Conservation (phyloP, 2,329 filamentous ascomycete genomes). For the Saccharata proteae region DNA sequence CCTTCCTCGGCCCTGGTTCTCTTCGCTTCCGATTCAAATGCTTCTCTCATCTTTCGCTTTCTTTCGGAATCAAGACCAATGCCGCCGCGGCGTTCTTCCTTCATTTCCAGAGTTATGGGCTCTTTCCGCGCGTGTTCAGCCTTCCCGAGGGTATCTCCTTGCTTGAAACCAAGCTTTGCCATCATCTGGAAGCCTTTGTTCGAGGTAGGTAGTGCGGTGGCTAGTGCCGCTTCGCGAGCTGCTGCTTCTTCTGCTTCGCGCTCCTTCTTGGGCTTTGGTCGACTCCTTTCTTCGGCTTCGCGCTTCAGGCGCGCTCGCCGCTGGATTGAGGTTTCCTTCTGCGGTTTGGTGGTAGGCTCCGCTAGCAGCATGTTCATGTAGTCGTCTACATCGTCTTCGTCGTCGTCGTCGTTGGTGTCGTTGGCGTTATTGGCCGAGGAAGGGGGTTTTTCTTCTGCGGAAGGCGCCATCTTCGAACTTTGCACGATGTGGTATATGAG, state of each 20-base stretch:
- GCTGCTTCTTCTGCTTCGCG: conserved; percentile 60
- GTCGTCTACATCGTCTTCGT: conserved; percentile 70
- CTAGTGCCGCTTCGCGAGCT: conserved; percentile 63
- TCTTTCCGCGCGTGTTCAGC: conserved; percentile 45
- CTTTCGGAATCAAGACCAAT: conserved; percentile 70
- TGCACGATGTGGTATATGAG: no score
- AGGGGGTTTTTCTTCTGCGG: no score
- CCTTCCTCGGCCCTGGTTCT: conserved; percentile 22
- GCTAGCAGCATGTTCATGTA: conserved; percentile 95
- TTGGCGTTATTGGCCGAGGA: no score
- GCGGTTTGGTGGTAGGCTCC: conserved; percentile 42
- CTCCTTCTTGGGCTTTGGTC: conserved; percentile 69
- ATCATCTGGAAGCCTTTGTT: conserved; percentile 95
- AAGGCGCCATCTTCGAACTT: no score
- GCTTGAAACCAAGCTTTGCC: conserved; percentile 84
- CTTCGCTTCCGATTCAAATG: conserved; percentile 20
- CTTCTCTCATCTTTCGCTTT: conserved; percentile 54
- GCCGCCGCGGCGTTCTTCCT: conserved; percentile 68
- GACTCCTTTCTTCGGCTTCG: conserved; percentile 51
- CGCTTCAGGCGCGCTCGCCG: conserved; percentile 41
- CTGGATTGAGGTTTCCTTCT: conserved; percentile 52
- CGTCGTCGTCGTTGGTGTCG: conserved; percentile 9
- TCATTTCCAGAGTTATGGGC: conserved; percentile 64
- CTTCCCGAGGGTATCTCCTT: conserved; percentile 62
- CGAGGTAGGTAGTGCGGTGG: conserved; percentile 49